Evolutionary conservation across 352 stramenopile genomes (phyloP).

Genomic region (Ophiocytium majus): DNA sequence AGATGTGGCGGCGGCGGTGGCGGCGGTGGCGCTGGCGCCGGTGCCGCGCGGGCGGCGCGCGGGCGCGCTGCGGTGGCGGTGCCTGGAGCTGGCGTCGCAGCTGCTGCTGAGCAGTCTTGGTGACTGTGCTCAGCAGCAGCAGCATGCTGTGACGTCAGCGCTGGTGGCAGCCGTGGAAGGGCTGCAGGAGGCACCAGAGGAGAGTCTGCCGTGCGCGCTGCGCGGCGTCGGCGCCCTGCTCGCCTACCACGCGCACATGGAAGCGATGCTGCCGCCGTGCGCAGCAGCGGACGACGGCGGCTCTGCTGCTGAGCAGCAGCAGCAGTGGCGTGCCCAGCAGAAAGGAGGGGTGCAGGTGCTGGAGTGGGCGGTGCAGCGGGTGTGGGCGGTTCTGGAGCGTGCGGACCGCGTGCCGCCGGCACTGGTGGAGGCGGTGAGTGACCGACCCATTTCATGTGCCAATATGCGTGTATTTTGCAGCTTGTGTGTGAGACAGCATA

Average conservation of each 20-base stretch:
- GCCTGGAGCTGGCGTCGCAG: not conserved
- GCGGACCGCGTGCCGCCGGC: not conserved
- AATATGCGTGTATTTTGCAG: too few relatives aligned
- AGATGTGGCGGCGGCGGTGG: too few relatives aligned
- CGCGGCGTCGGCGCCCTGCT: not conserved
- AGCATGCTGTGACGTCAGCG: not conserved
- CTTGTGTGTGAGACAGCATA: too few relatives aligned
- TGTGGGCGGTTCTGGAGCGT: not conserved
- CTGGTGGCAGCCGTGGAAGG: not conserved
- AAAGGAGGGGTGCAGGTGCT: not conserved
- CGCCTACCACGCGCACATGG: not conserved
- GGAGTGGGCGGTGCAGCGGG: not conserved
- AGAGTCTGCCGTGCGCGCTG: not conserved
- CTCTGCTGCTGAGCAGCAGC: too few relatives aligned
- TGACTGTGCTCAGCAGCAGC: not conserved
- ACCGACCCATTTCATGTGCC: too few relatives aligned
- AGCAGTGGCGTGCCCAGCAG: too few relatives aligned
- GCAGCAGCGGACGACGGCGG: not conserved
- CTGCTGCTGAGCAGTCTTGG: not conserved
- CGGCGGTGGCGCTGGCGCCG: not conserved
- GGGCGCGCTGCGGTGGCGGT: not conserved
- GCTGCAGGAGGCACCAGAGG: not conserved
- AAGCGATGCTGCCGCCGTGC: not conserved
- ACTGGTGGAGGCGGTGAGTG: not conserved
- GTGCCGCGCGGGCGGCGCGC: too few relatives aligned